Conservation (phyloP, 257 asterid species). For the Knoxia roxburghii region DNA sequence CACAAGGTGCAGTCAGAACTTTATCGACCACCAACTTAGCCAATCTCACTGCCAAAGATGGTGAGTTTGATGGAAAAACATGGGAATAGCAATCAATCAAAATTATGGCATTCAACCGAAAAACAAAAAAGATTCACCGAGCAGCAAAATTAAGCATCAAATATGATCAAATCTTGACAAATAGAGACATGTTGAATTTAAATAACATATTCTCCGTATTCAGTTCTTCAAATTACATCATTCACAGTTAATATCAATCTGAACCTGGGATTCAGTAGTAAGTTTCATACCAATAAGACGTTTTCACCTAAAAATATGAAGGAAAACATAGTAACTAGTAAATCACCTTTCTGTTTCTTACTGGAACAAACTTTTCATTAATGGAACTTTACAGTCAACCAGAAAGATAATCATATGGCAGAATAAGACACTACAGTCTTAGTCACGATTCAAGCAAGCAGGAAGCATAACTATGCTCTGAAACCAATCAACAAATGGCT, state of each 20-base stretch:
- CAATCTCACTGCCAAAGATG: conserved; percentile 61
- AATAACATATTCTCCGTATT: background rate
- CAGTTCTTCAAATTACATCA: background rate
- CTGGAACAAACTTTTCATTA: background rate
- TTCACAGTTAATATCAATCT: background rate
- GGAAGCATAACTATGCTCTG: background rate
- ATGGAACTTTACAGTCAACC: background rate
- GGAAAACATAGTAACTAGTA: background rate
- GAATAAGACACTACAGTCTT: background rate
- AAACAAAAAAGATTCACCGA: background rate
- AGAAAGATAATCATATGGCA: background rate
- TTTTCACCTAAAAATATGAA: background rate
- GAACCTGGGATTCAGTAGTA: background rate
- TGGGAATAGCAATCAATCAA: conserved; percentile 1
- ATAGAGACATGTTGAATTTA: background rate
- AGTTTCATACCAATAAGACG: background rate
- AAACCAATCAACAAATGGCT: background rate
- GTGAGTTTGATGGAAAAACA: conserved; percentile 8
- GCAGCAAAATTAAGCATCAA: background rate
- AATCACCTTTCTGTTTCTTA: background rate
- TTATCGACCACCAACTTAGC: conserved; percentile 76
- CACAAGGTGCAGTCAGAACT: conserved; percentile 74
- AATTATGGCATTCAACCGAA: conserved; percentile 8
- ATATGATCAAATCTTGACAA: background rate
- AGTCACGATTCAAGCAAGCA: background rate